Base-by-base conservation (phyloP, 2,329 filamentous ascomycete genomes). In the Colletotrichum plurivorum region DNA sequence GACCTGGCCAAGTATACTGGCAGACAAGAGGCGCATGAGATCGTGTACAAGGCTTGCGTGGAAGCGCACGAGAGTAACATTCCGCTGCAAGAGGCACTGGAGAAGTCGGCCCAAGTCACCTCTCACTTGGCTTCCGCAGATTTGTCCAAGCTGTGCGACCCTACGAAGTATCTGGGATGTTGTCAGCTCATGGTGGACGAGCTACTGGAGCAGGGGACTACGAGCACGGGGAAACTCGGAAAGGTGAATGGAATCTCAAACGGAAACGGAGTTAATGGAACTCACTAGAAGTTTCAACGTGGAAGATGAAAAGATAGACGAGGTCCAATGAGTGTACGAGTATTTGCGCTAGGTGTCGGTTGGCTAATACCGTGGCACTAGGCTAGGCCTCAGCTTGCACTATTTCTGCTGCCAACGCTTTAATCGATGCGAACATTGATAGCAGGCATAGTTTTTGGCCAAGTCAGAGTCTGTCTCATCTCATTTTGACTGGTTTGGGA, bases 41-140 rank as follows among this genome's bases (percentile, higher is more conserved):
- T 87, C 45, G 86, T 89, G 2, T 89, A 89, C 56, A 82, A 83
- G 69, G 85, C 85, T 2, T 89, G 87, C 73, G 83, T 81, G 69
- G 77, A 80, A 70, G 82, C 82, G 51, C 86, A 85, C 61, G 85
- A 87, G 72, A 79, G 76, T 18, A 75, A 81, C 15, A 76, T 73
- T 5, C 78, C 80, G 4, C 73, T 87, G 18, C 76, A 84, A 16
- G 84, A 87, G 65, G 80, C 78, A 65, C 75, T 85, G 54, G 73
- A 79, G 71, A 75, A 73, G 60, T 78, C 80, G 18, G 70, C 77
- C 9, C 80, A 83, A 53, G 81, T 87, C 15, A 82, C 78, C 1
- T 74, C 74, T 5, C 80, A 83, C 62, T 78, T 87, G 48, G 78
- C 45, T 0, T 64, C 63, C 13, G 64, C 71, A 4, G 67, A 70